Evolutionary conservation across 257 asterid genomes (phyloP).

Genomic region (Verbascum thapsus): DNA sequence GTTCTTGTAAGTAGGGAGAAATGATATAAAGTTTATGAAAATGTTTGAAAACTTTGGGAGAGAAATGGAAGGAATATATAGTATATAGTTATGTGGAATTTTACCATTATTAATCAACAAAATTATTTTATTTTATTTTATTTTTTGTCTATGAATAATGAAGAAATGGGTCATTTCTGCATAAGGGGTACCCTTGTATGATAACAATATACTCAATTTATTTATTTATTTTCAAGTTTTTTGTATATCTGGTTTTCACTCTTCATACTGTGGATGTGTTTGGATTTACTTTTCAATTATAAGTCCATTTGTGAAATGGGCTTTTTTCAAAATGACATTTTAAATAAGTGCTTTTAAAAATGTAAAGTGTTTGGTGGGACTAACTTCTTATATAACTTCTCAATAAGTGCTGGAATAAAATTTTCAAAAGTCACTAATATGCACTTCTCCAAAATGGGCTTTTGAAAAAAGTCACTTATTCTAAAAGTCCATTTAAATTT

Average conservation of each 20-base stretch:
- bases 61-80: conserved; percentile 33
- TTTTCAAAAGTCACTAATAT: no score
- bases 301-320: no score
- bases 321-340: no score
- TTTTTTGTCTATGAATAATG: conserved; percentile 10
- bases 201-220: no score
- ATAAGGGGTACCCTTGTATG: conserved; percentile 35
- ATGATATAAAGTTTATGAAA: neutral
- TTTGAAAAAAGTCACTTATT: no score
- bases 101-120: neutral
- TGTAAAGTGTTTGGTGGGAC: no score
- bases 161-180: conserved; percentile 40
- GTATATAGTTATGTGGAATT: neutral
- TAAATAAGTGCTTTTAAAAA: no score
- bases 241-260: neutral
- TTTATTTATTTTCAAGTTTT: neutral
- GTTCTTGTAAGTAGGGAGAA: conserved; percentile 5
- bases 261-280: conserved; percentile 38
- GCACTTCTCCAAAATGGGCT: no score
- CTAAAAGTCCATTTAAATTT: no score
- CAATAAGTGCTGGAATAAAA: no score
- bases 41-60: conserved; percentile 18
- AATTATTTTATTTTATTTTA: neutral
- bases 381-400: no score
- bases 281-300: no score